These are phyloP conservation scores for Eruca vesicaria DNA, from an alignment of 441 rosid species.

Conservation along the genomic window DNA sequence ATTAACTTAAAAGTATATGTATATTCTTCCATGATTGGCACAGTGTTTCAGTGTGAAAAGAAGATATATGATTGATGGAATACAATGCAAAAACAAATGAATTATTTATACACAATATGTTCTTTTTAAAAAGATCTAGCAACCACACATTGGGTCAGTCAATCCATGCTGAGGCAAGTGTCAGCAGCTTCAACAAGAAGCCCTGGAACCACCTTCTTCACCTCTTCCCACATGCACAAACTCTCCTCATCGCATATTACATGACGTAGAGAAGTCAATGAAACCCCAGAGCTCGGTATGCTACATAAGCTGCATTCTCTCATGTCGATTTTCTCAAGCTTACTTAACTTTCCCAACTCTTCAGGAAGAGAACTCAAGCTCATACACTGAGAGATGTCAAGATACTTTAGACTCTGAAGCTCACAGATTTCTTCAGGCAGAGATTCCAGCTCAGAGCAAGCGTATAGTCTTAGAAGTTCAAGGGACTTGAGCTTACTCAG, in stretches of 20 bases:
- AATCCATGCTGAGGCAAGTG: background rate
- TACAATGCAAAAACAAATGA: background rate
- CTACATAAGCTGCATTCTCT: background rate
- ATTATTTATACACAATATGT: background rate
- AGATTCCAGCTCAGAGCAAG: background rate
- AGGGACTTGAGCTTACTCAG: too few relatives aligned
- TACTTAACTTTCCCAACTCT: background rate
- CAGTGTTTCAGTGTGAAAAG: too few relatives aligned
- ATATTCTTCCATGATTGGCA: too few relatives aligned
- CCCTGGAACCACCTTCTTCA: background rate
- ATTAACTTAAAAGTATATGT: too few relatives aligned
- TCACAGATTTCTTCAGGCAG: background rate
- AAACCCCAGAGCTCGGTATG: background rate
- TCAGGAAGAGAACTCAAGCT: background rate
- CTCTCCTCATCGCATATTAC: background rate
- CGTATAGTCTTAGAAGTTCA: too few relatives aligned
- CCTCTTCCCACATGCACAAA: background rate
- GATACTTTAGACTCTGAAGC: background rate
- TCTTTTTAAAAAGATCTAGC: too few relatives aligned
- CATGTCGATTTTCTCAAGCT: background rate
- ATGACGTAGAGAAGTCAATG: background rate
- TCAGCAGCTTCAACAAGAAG: background rate
- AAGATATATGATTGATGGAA: background rate
- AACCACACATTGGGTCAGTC: background rate
- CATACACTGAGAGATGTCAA: background rate